Conservation (phyloP, 225 moss, liverwort and hornwort genomes). For the Physcomitrellopsis africana region DNA sequence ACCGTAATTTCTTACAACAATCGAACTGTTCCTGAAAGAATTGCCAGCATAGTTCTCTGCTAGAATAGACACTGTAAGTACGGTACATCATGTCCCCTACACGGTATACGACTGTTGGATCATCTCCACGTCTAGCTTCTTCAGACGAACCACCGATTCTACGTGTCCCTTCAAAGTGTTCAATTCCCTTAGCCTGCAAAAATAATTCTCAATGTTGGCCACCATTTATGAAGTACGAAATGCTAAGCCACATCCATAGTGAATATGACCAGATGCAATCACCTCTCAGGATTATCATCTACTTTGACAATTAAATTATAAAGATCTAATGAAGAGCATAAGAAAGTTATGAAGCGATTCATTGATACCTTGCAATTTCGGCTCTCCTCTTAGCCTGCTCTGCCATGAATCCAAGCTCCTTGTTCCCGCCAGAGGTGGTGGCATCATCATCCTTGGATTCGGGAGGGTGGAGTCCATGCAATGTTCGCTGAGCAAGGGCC, state of each 20-base stretch:
- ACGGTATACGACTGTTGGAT: conserved; percentile 65
- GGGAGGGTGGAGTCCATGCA: conserved; percentile 56
- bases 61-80: too few relatives aligned
- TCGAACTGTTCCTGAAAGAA: too few relatives aligned
- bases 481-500: conserved; percentile 64
- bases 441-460: neutral
- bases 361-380: conserved; percentile 21
- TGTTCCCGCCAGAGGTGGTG: neutral
- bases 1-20: too few relatives aligned
- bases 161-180: conserved; percentile 54
- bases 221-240: too few relatives aligned
- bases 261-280: too few relatives aligned
- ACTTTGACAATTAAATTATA: too few relatives aligned
- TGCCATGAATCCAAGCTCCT: conserved; percentile 15
- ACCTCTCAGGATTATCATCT: too few relatives aligned
- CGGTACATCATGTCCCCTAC: neutral
- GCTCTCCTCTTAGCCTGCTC: conserved; percentile 25
- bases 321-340: too few relatives aligned
- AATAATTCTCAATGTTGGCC: neutral
- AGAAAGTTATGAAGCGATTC: too few relatives aligned
- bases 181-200: conserved; percentile 50
- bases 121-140: conserved; percentile 54
- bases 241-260: too few relatives aligned
- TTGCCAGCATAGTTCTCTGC: too few relatives aligned
- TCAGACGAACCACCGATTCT: conserved; percentile 57